phyloP scores from a whole-genome alignment of 805 yeast genomes.

The Pichia gijzeniarum region DNA sequence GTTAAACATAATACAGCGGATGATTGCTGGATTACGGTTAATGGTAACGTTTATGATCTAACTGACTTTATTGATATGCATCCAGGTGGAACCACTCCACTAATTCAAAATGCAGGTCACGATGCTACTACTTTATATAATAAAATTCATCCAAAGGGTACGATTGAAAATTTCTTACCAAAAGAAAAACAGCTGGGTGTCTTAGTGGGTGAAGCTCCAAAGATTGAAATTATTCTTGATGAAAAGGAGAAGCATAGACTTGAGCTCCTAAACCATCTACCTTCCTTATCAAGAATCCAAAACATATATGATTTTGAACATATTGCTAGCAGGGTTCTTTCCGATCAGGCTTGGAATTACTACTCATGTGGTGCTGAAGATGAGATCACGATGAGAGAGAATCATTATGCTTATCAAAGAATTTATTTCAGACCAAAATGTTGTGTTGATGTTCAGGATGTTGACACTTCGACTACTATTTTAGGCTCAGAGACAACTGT shows the following conservation, averaged over 20 bases:
- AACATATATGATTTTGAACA: constrained; percentile 83
- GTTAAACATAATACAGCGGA: constrained; percentile 47
- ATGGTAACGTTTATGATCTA: constrained; percentile 76
- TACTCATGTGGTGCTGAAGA: constrained; percentile 90
- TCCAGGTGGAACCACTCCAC: constrained; percentile 46
- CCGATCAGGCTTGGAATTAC: constrained; percentile 83
- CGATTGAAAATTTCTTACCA: constrained; percentile 57
- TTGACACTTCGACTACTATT: constrained; percentile 66
- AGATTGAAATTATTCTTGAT: constrained; percentile 30
- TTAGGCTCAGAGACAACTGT: constrained; percentile 62
- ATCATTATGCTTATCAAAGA: constrained; percentile 83
- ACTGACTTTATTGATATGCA: constrained; percentile 43
- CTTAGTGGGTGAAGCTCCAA: constrained; percentile 31
- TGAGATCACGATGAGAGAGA: constrained; percentile 82
- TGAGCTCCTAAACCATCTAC: constrained; percentile 45
- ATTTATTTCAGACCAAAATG: constrained; percentile 82
- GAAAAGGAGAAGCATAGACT: constrained; percentile 40
- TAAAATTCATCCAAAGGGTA: constrained; percentile 86
- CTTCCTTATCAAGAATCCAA: constrained; percentile 64
- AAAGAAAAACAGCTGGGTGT: constrained; percentile 56
- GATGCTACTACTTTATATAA: constrained; percentile 66
- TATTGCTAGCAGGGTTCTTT: constrained; percentile 72
- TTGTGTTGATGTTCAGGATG: constrained; percentile 67
- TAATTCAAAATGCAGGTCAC: constrained; percentile 42
- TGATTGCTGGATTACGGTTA: constrained; percentile 82